Base-by-base conservation (phyloP, 2,329 filamentous ascomycete species). In the Aspergillus quadrilineatus region DNA sequence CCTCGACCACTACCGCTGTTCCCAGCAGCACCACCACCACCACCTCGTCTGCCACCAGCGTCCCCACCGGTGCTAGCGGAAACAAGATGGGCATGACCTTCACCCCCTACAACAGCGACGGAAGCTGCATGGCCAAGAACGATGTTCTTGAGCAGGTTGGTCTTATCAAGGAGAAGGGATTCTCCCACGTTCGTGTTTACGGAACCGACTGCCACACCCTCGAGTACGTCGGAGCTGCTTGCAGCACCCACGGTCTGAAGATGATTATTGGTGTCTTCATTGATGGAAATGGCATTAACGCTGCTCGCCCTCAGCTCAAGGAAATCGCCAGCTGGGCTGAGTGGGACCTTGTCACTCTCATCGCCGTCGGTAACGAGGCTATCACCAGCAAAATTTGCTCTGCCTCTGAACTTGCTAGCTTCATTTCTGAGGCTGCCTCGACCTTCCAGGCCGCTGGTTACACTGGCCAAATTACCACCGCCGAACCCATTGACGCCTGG, bases 291-390 rank as follows among this genome's bases (percentile, higher is more conserved):
- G 73, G 86, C 69, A 78, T 82, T 56, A 79, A 82, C 54, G 85
- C 83, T 55, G 86, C 91, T 65, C 79, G 86, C 70, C 77, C 84
- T 67, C 92, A 97, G 82, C 82, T 97, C 59, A 76, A 81, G 32
- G 84, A 85, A 59, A 89, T 97, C 73, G 80, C 84, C 74, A 67
- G 73, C 58, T 96, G 91, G 86, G 83, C 77, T 60, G 76, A 89
- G 74, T 96, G 88, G 86, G 82, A 86, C 60, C 73, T 89, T 49
- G 88, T 96, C 64, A 84, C 89, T 71, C 85, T 96, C 67, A 80
- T 96, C 63, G 88, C 94, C 32, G 84, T 96, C 64, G 92, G 91
- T 76, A 97, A 97, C 82, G 93, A 97, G 83, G 87, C 89, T 65
- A 79, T 96, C 73, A 89, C 90, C 81, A 86, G 89, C 79, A 82